phyloP scores from a whole-genome alignment of 2,329 filamentous ascomycete genomes.

The Fusarium neocosmosporiellum region DNA sequence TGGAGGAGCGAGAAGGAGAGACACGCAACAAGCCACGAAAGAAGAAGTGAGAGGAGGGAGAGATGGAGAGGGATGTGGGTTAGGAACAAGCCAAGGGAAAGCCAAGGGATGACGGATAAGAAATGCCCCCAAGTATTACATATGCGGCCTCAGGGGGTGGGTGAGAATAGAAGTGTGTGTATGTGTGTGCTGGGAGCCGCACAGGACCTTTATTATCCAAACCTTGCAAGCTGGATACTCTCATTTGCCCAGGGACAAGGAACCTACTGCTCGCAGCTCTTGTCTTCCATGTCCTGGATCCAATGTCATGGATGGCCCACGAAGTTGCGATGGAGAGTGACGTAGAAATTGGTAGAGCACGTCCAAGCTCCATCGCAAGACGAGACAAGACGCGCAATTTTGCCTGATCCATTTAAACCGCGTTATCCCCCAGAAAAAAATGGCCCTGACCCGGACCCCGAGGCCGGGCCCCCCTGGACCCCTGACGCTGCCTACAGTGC shows the following conservation, averaged over 20 bases:
- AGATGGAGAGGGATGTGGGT: not conserved
- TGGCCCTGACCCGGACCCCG: not conserved
- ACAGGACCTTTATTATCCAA: not conserved
- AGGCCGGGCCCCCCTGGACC: not conserved
- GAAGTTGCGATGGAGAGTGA: not conserved
- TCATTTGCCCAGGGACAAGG: not conserved
- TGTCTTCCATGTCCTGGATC: not conserved
- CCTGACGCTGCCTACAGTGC: not conserved
- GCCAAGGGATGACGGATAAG: not conserved
- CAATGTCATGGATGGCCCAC: not conserved
- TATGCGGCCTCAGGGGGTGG: conserved; percentile 20
- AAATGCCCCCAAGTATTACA: conserved; percentile 2
- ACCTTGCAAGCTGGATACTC: not conserved
- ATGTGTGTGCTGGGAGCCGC: not conserved
- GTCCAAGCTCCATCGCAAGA: not conserved
- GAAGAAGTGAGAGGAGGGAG: not conserved
- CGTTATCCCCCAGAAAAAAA: not conserved
- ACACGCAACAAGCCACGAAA: conserved; percentile 19
- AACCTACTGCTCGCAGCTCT: not conserved
- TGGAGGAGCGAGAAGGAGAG: conserved; percentile 14
- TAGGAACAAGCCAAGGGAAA: not conserved
- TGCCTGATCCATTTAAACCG: not conserved
- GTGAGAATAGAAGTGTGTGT: not conserved
- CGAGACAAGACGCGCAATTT: not conserved
- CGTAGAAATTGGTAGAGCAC: not conserved